Conservation (phyloP, 768 basidiomycete species). For the Auricularia sp. region DNA sequence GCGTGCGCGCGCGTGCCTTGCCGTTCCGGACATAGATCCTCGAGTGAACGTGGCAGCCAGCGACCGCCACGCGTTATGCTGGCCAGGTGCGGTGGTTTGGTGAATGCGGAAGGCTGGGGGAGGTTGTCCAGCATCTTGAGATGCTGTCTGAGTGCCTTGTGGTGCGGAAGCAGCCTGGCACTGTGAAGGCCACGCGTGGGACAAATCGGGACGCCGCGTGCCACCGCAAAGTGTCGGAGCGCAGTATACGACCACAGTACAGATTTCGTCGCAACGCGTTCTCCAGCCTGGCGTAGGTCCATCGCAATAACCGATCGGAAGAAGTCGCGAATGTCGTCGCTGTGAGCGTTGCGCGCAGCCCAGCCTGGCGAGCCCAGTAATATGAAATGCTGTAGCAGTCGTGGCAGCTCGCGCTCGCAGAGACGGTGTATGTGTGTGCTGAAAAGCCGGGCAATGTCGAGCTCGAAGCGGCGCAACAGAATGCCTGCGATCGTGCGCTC, state of each 20-base stretch:
- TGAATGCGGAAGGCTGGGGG: slow-evolving; percentile 40
- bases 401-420: slow-evolving; percentile 55
- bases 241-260: slow-evolving; percentile 75
- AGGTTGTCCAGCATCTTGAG: slow-evolving; percentile 50
- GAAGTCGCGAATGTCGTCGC: slow-evolving; percentile 65
- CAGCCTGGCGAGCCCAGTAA: slow-evolving; percentile 55
- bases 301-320: slow-evolving; percentile 59
- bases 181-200: slow-evolving; percentile 57
- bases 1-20: slow-evolving; percentile 19
- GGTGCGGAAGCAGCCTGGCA: slow-evolving; percentile 50
- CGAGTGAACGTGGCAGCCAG: slow-evolving; percentile 35
- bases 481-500: slow-evolving; percentile 61
- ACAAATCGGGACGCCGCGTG: slow-evolving; percentile 60
- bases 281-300: slow-evolving; percentile 70
- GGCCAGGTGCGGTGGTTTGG: slow-evolving; percentile 57
- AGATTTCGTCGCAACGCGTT: slow-evolving; percentile 69
- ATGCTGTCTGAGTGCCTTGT: slow-evolving; percentile 48
- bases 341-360: slow-evolving; percentile 56
- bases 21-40: slow-evolving; percentile 9
- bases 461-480: slow-evolving; percentile 58
- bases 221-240: slow-evolving; percentile 62
- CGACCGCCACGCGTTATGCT: slow-evolving; percentile 39
- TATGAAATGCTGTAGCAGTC: slow-evolving; percentile 54
- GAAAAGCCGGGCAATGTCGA: slow-evolving; percentile 65
- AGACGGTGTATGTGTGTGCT: slow-evolving; percentile 58